Evolutionary conservation across 768 basidiomycete species (phyloP), one percentile per base, ranked within the genome.

Genomic region (Kwoniella sp.): DNA sequence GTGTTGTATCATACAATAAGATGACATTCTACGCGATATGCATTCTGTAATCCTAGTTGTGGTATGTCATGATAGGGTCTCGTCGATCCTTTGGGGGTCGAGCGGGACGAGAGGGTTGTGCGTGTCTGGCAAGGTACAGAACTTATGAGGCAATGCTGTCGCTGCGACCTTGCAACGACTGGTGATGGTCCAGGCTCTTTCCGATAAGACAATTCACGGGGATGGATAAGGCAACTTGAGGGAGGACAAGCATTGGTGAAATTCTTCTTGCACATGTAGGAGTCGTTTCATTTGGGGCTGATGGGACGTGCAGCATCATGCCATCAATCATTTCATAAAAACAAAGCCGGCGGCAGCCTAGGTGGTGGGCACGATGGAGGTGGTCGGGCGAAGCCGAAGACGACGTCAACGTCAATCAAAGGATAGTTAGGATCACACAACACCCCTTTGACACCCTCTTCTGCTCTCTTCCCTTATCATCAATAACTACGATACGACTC

Each of bases 21-120:
- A 45, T 45, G 34, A 34, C n/a, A n/a, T n/a, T n/a, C n/a, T n/a
- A n/a, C n/a, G 34, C 34, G 34, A 45, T 45, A 45, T 45, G 41
- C 41, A 45, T 11, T 45, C 11, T 45, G 41, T 45, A 45, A 45
- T 17, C n/a, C n/a, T n/a, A n/a, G n/a, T n/a, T n/a, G n/a, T 37
- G 34, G 34, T 37, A 37, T n/a, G n/a, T n/a, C 41, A 45, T 9
- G 41, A 20, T 45, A 11, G 4, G 41, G 17, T 45, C 15, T 9
- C 20, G 41, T 45, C 4, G 41, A 45, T 45, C 41, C 17, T 45
- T 45, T 45, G 41, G 41, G 8, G 41, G 41, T 45, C 8, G 41
- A 45, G 17, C 11, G 41, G 41, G 41, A 17, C 34, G 13, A 34
- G 34, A 13, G 7, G 5, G 34, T 34, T 5, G 7, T 34, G 34